Base-by-base conservation (phyloP, 257 asterid species). In the Scutellaria barbata region DNA sequence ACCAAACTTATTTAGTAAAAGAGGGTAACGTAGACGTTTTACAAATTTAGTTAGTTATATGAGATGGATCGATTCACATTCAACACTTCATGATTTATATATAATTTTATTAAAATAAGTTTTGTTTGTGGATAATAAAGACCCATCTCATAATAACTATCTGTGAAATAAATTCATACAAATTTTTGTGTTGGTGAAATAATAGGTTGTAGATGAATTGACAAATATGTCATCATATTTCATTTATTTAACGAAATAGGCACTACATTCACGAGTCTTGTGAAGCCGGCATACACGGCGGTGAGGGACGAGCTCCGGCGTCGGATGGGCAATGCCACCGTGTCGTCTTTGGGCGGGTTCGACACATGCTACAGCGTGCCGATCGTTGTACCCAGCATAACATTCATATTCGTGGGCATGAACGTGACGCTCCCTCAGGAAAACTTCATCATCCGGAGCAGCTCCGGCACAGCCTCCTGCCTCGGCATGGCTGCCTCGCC, bases 401-500 rank as follows among this genome's bases (percentile, higher is more conserved):
- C 84, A 0, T 77, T 89, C 73, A 69, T 71, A 76, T 89, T 87
- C 83, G 41, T 82, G 1, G 92, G 87, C 9, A 58, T 89, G 92
- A 82, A 87, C 76, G 55, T 89, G 76, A 77, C 79, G 13, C 63
- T 89, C 20, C 77, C 85, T 0, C 83, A 68, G 81, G 96, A 89
- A 47, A 89, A 89, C 77, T 85, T 84, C 72, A 61, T 87, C 54
- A 82, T 85, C 74, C 86, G 80, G 53, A 85, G 95, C 79, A 72
- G 79, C 25, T 82, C 85, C 9, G 88, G 93, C 40, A 76, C 66
- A 63, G 73, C 77, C 45, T 68, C 90, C 2, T 93, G 97, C 79
- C 77, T 92, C 5, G 96, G 96, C 69, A 88, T 92, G 90, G 96
- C 96, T 76, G 91, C 88, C 0, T 87, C 92, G 6, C 86, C 93